Percentiles rank a stretch among this genome's conserved stretches.
Conservation (phyloP, 176 grass and related monocot genomes). For the Juncus inflexus region DNA sequence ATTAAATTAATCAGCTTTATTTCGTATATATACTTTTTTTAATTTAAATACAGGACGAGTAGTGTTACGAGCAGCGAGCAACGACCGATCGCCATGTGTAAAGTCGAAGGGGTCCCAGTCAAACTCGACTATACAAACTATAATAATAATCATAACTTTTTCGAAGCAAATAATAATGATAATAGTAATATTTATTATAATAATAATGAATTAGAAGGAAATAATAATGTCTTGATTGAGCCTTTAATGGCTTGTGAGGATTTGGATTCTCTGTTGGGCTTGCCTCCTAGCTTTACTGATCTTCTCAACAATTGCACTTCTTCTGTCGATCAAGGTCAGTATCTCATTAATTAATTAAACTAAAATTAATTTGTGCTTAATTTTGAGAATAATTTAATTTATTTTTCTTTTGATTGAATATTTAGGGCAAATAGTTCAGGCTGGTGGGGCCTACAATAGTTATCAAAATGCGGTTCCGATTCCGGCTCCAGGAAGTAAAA, state of each 20-base stretch:
- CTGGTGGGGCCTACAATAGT: slow-evolving; percentile 2
- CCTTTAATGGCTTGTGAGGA: slow-evolving; percentile 20
- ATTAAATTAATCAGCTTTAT: slow-evolving; percentile 1
- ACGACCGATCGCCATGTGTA: not conserved
- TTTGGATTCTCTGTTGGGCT: slow-evolving; percentile 18
- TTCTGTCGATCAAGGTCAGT: not conserved
- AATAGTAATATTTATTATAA: too few species aligned
- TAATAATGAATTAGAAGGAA: not conserved
- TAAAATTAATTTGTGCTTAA: not conserved
- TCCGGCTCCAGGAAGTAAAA: slow-evolving; percentile 13
- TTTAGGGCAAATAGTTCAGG: slow-evolving; percentile 15
- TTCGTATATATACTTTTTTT: not conserved
- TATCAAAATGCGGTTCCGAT: slow-evolving; percentile 15
- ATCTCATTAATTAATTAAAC: slow-evolving; percentile 2
- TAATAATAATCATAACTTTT: too few species aligned
- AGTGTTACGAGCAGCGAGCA: slow-evolving; percentile 11
- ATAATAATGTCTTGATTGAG: not conserved
- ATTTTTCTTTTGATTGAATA: slow-evolving; percentile 6
- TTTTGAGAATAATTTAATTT: not conserved
- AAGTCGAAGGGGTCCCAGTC: not conserved
- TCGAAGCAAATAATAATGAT: too few species aligned
- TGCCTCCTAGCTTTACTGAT: slow-evolving; percentile 26
- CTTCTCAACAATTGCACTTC: slow-evolving; percentile 22
- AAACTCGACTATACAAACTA: not conserved
- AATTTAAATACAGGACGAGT: slow-evolving; percentile 13